A percentile compares a stretch with the other conserved stretches of the same genome.
These are phyloP conservation scores for Bassia scoparia DNA, from an alignment of 148 eudicot genomes.

Conservation along the genomic window DNA sequence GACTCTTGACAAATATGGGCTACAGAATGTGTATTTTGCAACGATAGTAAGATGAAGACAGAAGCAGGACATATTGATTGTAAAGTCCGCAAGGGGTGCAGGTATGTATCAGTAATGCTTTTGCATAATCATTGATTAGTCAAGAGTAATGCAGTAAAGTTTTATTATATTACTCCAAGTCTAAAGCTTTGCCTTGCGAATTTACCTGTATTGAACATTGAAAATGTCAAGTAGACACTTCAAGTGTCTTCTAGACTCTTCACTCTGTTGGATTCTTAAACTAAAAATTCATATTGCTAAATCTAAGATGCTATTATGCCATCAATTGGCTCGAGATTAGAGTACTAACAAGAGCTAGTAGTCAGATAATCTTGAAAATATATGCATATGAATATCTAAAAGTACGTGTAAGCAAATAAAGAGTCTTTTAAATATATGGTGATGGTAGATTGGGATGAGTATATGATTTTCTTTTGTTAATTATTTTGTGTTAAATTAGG, in stretches of 20 bases:
- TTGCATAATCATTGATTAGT: not conserved
- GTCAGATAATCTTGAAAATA: not conserved
- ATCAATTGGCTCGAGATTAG: not conserved
- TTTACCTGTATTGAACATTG: not conserved
- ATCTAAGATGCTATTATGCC: too few species aligned
- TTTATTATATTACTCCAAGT: not conserved
- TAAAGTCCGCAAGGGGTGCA: constrained; percentile 99
- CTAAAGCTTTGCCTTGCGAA: not conserved
- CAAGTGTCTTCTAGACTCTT: not conserved
- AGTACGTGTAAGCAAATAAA: not conserved
- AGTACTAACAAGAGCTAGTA: not conserved
- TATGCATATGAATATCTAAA: not conserved
- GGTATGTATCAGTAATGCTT: constrained; percentile 40
- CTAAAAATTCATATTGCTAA: too few species aligned
- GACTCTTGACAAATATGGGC: constrained; percentile 72
- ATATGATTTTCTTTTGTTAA: too few species aligned
- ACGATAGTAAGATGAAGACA: constrained; percentile 84
- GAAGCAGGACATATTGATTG: constrained; percentile 88
- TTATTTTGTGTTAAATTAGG: too few species aligned
- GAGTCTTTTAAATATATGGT: not conserved
- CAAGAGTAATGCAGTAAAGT: not conserved
- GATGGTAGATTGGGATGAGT: too few species aligned
- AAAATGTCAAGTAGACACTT: not conserved
- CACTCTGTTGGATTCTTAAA: not conserved
- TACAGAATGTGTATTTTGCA: constrained; percentile 94